Conservation (phyloP, 768 basidiomycete genomes). For the Leccinum disarticulatum region DNA sequence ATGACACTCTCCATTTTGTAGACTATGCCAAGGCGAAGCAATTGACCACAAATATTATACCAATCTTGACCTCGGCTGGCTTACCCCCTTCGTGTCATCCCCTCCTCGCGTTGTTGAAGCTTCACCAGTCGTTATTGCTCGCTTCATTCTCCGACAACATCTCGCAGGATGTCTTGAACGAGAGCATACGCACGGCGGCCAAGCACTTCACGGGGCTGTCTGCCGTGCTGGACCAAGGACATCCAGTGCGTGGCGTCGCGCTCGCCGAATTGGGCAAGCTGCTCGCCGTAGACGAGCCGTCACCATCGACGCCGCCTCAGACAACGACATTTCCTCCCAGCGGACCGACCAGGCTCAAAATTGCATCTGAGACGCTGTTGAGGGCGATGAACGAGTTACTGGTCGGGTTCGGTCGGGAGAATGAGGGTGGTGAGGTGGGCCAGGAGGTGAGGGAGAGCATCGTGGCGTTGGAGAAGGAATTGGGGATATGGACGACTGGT, state of each 20-base stretch:
- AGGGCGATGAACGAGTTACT: constrained; percentile 59
- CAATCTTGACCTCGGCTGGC: constrained; percentile 57
- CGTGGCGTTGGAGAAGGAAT: constrained; percentile 67
- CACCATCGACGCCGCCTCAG: constrained; percentile 32
- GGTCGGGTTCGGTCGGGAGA: constrained; percentile 69
- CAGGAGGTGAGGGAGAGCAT: constrained; percentile 56
- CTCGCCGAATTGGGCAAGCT: constrained; percentile 81
- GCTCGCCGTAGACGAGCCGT: constrained; percentile 73
- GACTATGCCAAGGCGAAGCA: too few relatives aligned
- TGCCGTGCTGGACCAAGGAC: constrained; percentile 56
- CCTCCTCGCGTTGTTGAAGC: constrained; percentile 69
- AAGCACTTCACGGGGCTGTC: constrained; percentile 48
- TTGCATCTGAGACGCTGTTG: constrained; percentile 65
- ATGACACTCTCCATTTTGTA: too few relatives aligned
- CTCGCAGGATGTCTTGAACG: constrained; percentile 58
- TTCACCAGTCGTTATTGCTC: constrained; percentile 69
- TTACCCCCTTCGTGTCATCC: constrained; percentile 73
- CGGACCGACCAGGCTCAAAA: constrained; percentile 58
- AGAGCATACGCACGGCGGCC: constrained; percentile 57
- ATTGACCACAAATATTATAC: constrained; percentile 29
- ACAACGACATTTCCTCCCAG: constrained; percentile 58
- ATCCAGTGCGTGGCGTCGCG: constrained; percentile 76
- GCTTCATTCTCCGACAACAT: constrained; percentile 41
- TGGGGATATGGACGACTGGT: constrained; percentile 66
- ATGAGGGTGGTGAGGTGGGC: constrained; percentile 73